phyloP scores from a whole-genome alignment of 345 rosid genomes.

The Arabidopsis arenosa region DNA sequence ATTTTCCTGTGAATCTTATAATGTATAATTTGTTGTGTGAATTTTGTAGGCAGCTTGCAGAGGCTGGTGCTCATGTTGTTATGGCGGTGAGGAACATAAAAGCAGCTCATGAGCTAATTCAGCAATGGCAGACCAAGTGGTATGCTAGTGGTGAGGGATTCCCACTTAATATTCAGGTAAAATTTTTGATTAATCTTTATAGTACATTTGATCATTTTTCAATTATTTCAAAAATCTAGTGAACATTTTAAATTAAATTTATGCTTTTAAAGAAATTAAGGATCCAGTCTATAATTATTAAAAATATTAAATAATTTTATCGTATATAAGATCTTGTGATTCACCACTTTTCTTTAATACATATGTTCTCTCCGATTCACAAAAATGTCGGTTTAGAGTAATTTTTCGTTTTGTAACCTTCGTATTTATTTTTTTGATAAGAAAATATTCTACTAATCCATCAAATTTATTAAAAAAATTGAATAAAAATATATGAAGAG shows the following conservation, averaged over 20 bases:
- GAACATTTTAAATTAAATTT: background rate
- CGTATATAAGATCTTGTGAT: too few species aligned
- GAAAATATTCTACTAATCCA: too few species aligned
- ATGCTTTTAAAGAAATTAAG: too few species aligned
- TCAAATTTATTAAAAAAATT: too few species aligned
- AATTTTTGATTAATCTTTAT: background rate
- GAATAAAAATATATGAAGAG: too few species aligned
- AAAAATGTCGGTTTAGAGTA: too few species aligned
- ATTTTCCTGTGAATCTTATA: background rate
- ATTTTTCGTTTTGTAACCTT: too few species aligned
- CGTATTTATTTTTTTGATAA: too few species aligned
- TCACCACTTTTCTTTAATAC: too few species aligned
- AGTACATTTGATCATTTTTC: conserved; percentile 9
- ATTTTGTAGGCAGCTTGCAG: conserved; percentile 70
- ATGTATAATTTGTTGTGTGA: background rate
- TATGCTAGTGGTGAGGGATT: conserved; percentile 25
- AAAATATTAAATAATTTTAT: too few species aligned
- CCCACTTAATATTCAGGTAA: conserved; percentile 36
- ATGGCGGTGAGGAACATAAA: conserved; percentile 70
- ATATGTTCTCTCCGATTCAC: too few species aligned
- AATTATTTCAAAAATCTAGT: background rate
- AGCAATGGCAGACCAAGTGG: conserved; percentile 40
- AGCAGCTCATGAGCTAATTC: conserved; percentile 33
- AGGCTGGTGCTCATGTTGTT: conserved; percentile 87
- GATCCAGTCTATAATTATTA: too few species aligned